Conservation (phyloP, 768 basidiomycete genomes). For the Harrya chromipes region DNA sequence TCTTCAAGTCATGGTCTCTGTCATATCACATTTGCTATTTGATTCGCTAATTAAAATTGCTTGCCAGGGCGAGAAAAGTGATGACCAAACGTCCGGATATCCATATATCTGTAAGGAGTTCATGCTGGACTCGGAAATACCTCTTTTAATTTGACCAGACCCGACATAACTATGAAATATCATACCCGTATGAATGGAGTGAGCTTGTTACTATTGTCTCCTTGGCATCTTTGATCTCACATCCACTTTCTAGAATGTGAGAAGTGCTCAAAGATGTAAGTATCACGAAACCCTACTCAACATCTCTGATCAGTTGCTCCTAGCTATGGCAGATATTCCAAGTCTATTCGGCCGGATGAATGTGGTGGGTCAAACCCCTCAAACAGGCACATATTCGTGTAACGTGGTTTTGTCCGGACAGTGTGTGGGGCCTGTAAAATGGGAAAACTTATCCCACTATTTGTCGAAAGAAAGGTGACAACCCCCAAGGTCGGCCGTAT, state of each 20-base stretch:
- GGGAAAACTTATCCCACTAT: conserved; percentile 58
- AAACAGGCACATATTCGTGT: not conserved
- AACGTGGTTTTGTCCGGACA: conserved; percentile 21
- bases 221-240: conserved; percentile 1
- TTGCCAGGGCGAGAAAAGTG: conserved; percentile 61
- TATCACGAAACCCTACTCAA: not conserved
- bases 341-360: conserved; percentile 65
- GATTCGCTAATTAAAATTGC: not conserved
- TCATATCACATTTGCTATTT: not conserved
- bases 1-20: conserved; percentile 69
- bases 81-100: conserved; percentile 68
- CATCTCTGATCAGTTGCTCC: conserved; percentile 4
- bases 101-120: conserved; percentile 57
- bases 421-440: conserved; percentile 66
- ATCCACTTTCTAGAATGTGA: conserved; percentile 49
- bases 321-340: conserved; percentile 74
- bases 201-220: conserved; percentile 21
- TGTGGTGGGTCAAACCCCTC: conserved; percentile 44
- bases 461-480: conserved; percentile 38
- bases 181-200: conserved; percentile 74
- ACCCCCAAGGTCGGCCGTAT: conserved; percentile 41
- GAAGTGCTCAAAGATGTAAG: conserved; percentile 61
- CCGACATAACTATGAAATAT: conserved; percentile 72
- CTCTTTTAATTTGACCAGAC: conserved; percentile 41
- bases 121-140: conserved; percentile 2